A percentile compares a stretch with the other conserved stretches of the same genome.
Evolutionary conservation across 768 basidiomycete genomes (phyloP).

Genomic region (Paxillus ammoniavirescens): DNA sequence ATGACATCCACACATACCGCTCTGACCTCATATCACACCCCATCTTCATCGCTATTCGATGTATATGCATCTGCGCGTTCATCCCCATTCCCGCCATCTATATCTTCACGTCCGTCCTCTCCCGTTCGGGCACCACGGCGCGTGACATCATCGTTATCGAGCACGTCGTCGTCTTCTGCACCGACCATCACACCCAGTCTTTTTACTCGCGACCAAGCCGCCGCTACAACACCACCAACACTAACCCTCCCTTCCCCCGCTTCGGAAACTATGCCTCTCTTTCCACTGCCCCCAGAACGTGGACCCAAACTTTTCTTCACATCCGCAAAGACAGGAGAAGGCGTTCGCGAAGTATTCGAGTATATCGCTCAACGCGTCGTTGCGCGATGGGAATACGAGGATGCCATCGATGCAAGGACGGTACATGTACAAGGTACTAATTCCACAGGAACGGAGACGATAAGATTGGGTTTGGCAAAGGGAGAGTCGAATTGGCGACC

Average conservation of each 20-base stretch:
- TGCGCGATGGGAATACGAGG: slow-evolving; percentile 65
- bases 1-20: slow-evolving; percentile 57
- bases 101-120: slow-evolving; percentile 27
- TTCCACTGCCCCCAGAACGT: slow-evolving; percentile 36
- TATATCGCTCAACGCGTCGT: slow-evolving; percentile 69
- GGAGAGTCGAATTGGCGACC: slow-evolving; percentile 6
- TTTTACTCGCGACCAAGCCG: slow-evolving; percentile 39
- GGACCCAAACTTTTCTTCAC: slow-evolving; percentile 72
- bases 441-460: slow-evolving; percentile 30
- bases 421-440: slow-evolving; percentile 39
- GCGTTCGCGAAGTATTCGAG: slow-evolving; percentile 72
- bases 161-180: slow-evolving; percentile 46
- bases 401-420: slow-evolving; percentile 47
- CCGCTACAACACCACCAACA: slow-evolving; percentile 14
- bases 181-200: slow-evolving; percentile 61
- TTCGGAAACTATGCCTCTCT: slow-evolving; percentile 12
- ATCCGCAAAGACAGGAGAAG: slow-evolving; percentile 75
- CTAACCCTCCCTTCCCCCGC: slow-evolving; percentile 9
- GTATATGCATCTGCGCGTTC: slow-evolving; percentile 58
- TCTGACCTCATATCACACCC: slow-evolving; percentile 71
- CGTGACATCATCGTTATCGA: slow-evolving; percentile 28
- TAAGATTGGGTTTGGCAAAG: slow-evolving; percentile 32
- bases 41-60: slow-evolving; percentile 75
- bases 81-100: slow-evolving; percentile 46
- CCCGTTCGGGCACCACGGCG: slow-evolving; percentile 30